Evolutionary conservation across 1,284 basidiomycete species (phyloP).

Genomic region (Pyrrhoderma noxium): DNA sequence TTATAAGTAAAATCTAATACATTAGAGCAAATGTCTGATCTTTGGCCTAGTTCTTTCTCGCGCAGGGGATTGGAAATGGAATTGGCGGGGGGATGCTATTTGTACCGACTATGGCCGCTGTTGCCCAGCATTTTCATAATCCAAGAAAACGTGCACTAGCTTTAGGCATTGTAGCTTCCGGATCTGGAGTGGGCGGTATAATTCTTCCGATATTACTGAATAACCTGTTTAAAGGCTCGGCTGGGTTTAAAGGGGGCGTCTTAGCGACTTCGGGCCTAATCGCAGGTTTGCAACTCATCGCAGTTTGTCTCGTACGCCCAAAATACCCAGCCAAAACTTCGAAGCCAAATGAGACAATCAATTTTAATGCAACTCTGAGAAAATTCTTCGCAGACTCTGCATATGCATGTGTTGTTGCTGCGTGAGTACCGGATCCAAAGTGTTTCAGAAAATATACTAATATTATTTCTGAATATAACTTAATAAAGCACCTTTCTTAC

Average conservation of each 20-base stretch:
- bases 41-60: constrained; percentile 18
- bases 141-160: not conserved
- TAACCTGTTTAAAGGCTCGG: constrained; percentile 21
- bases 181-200: constrained; percentile 24
- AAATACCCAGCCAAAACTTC: constrained; percentile 5
- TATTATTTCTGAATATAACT: not conserved
- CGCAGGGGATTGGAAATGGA: constrained; percentile 21
- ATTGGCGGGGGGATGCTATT: constrained; percentile 19
- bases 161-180: constrained; percentile 17
- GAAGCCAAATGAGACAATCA: not conserved
- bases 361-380: not conserved
- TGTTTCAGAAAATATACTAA: not conserved
- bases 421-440: constrained; percentile 1
- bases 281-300: constrained; percentile 22
- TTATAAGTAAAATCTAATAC: constrained; percentile 23
- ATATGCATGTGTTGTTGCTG: constrained; percentile 12
- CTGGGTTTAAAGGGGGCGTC: constrained; percentile 25
- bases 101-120: constrained; percentile 18
- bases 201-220: constrained; percentile 27
- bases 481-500: constrained; percentile 8
- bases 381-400: constrained; percentile 11
- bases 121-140: constrained; percentile 19
- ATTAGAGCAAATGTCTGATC: constrained; percentile 18
- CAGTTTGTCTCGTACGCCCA: constrained; percentile 26
- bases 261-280: constrained; percentile 25